Evolutionary conservation across 2,329 filamentous ascomycete species (phyloP), one percentile per base, ranked within the genome.

Genomic region (Aspergillus novoparasiticus): DNA sequence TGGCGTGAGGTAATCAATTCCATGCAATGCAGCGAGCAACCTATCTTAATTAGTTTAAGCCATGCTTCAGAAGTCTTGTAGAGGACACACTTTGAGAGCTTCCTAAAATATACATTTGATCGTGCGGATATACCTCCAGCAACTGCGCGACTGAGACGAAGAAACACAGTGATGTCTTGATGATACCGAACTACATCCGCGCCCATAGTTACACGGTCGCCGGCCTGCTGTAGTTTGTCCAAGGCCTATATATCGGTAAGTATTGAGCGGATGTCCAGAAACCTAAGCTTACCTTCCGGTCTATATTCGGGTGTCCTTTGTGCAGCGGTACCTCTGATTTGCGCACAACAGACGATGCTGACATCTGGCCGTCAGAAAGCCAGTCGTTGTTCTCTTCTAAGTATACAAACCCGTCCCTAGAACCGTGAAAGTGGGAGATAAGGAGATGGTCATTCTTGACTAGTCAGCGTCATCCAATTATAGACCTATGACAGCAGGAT

Each of bases 111-210:
- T 55, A 87, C 87, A 1, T 93, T 97, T 0, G 93, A 92, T 45
- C 85, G 79, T 0, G 94, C 90, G 14, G 92, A 90, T 57, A 96
- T 86, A 48, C 93, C 92, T 16, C 90, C 87, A 21, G 86, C 86
- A 30, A 97, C 91, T 56, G 92, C 94, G 59, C 94, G 90, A 78
- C 96, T 94, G 75, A 96, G 86, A 32, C 95, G 89, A 68, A 98
- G 84, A 75, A 96, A 97, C 3, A 93, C 87, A 57, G 94, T 82
- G 43, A 98, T 87, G 77, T 98, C 94, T 82, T 94, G 90, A 63
- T 94, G 85, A 76, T 98, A 98, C 50, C 92, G 88, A 62, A 87
- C 83, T 2, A 97, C 86, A 68, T 97, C 93, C 23, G 94, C 85
- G 62, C 89, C 90, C 30, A 93, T 81, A 46, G 83, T 85, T 16